A percentile compares a stretch with the other conserved stretches of the same genome.
These are phyloP conservation scores for Rubroshorea leprosula DNA, from an alignment of 345 rosid species.

Conservation along the genomic window DNA sequence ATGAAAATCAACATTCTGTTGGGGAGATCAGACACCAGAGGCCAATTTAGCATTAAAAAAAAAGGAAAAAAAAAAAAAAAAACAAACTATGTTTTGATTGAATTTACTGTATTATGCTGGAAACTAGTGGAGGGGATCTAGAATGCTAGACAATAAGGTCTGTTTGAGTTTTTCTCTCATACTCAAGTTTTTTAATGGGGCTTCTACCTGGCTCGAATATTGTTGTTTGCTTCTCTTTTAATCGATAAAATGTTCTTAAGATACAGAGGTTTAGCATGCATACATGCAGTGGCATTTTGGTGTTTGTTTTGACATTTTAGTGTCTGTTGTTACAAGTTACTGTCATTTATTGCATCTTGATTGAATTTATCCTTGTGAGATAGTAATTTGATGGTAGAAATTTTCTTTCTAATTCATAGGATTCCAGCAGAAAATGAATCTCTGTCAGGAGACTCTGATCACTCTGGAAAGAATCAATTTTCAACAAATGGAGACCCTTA, in stretches of 20 bases:
- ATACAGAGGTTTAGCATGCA: neutral
- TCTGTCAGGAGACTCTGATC: constrained; percentile 53
- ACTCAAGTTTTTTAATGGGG: neutral
- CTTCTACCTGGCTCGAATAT: neutral
- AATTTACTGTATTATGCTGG: no score
- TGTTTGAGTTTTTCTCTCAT: neutral
- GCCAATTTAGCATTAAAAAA: no score
- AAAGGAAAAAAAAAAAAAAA: no score
- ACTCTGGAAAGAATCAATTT: constrained; percentile 44
- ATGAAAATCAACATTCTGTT: no score
- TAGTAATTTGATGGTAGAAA: constrained; percentile 14
- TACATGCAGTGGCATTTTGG: neutral
- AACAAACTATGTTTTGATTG: no score
- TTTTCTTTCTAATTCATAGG: constrained; percentile 40
- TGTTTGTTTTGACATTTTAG: neutral
- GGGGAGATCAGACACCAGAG: no score
- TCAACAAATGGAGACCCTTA: constrained; percentile 51
- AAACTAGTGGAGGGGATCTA: no score
- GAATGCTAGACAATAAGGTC: no score
- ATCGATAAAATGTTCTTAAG: neutral
- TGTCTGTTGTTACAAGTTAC: neutral
- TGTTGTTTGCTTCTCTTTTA: neutral
- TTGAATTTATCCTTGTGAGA: constrained; percentile 4
- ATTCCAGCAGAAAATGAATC: constrained; percentile 62
- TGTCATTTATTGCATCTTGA: neutral